Percentiles rank a stretch among this genome's conserved stretches.
phyloP scores from a whole-genome alignment of 73 alveolate species.

The Durusdinium trenchii region DNA sequence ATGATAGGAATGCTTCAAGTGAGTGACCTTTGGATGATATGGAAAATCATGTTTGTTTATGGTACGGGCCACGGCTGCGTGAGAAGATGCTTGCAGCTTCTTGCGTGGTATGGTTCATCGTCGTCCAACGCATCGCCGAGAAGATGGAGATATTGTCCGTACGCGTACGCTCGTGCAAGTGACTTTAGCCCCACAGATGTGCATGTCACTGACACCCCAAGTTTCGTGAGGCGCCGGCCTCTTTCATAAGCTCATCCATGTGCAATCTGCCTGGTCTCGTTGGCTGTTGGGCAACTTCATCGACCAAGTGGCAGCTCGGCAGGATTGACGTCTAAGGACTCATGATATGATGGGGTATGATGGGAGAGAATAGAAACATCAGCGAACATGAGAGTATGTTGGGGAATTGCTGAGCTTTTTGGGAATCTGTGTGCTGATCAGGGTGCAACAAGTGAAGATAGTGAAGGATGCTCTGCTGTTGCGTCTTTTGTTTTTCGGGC shows the following conservation, averaged over 20 bases:
- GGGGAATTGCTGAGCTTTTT: neutral
- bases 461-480: too few relatives aligned
- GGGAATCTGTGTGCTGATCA: neutral
- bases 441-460: neutral
- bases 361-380: neutral
- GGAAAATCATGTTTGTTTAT: neutral
- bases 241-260: conserved; percentile 69
- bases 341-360: neutral
- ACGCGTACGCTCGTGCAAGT: neutral
- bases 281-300: conserved; percentile 82
- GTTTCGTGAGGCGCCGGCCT: conserved; percentile 46
- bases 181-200: neutral
- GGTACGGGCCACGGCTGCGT: neutral
- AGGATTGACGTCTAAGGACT: neutral
- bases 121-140: neutral
- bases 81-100: neutral
- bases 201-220: neutral
- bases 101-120: neutral
- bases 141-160: neutral
- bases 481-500: too few relatives aligned
- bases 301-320: conserved; percentile 42
- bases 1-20: neutral
- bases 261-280: conserved; percentile 60
- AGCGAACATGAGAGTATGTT: neutral
- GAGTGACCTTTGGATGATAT: neutral